Conservation (phyloP, 1,284 basidiomycete genomes). For the Stygiomarasmius scandens region DNA sequence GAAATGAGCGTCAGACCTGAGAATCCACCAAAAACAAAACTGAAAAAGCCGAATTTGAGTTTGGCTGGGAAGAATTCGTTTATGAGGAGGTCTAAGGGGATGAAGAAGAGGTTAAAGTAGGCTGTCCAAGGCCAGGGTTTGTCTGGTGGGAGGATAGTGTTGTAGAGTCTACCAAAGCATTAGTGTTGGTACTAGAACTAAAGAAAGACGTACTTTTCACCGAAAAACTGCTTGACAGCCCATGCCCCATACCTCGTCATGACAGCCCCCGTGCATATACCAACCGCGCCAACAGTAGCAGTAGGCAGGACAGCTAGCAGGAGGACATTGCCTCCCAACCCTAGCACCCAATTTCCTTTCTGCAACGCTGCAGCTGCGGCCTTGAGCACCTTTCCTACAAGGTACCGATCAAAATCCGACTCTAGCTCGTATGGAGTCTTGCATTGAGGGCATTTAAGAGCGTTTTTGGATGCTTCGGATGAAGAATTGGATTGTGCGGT, state of each 20-base stretch:
- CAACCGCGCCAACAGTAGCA: neutral
- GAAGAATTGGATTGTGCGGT: conserved; percentile 59
- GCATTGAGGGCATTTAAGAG: conserved; percentile 81
- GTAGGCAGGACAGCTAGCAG: neutral
- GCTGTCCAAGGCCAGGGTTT: conserved; percentile 71
- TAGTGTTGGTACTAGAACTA: neutral
- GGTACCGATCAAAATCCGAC: conserved; percentile 57
- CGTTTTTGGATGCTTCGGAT: conserved; percentile 50
- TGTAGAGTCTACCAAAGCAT: conserved; percentile 49
- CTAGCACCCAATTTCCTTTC: neutral
- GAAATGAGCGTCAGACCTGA: conserved; percentile 55
- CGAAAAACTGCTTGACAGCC: conserved; percentile 70
- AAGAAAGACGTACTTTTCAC: conserved; percentile 54
- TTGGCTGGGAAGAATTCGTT: conserved; percentile 52
- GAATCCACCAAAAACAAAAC: conserved; percentile 48
- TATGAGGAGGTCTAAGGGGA: conserved; percentile 58
- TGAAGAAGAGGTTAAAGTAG: conserved; percentile 68
- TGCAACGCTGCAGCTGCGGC: neutral
- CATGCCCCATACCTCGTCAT: conserved; percentile 72
- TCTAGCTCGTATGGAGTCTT: conserved; percentile 64
- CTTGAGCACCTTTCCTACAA: conserved; percentile 29
- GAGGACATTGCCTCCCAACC: neutral
- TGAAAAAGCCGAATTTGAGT: conserved; percentile 37
- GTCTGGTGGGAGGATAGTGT: conserved; percentile 64
- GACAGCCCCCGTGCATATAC: conserved; percentile 60